Percentiles rank a stretch among this genome's conserved stretches.
Evolutionary conservation across 2,329 filamentous ascomycete genomes (phyloP).

Genomic region (Fusarium aywerte): DNA sequence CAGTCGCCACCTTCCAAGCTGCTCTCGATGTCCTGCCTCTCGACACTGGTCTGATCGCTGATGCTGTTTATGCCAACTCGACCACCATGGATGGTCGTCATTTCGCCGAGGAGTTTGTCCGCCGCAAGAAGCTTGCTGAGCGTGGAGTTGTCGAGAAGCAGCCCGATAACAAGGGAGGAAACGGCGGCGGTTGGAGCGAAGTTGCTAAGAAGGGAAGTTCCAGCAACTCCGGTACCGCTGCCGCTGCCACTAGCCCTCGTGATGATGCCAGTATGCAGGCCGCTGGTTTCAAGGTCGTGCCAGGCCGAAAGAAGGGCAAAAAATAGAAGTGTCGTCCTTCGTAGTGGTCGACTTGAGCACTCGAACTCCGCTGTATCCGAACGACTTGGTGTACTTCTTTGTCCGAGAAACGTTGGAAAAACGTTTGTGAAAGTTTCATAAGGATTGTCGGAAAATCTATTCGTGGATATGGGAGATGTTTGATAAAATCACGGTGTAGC

Average conservation of each 20-base stretch:
- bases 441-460: neutral
- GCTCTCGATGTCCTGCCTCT: conserved; percentile 79
- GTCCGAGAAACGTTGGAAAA: neutral
- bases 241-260: conserved; percentile 52
- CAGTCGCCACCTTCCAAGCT: conserved; percentile 84
- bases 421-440: neutral
- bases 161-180: conserved; percentile 60
- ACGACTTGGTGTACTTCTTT: neutral
- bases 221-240: conserved; percentile 43
- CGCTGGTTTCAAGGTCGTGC: conserved; percentile 88
- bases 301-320: conserved; percentile 91
- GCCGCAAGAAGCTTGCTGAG: conserved; percentile 91
- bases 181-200: conserved; percentile 87
- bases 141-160: conserved; percentile 87
- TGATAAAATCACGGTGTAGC: neutral
- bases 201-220: conserved; percentile 90
- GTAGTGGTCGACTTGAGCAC: neutral
- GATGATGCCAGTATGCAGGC: conserved; percentile 57
- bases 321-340: conserved; percentile 60
- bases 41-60: conserved; percentile 84
- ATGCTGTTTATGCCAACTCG: conserved; percentile 87
- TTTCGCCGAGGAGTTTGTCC: conserved; percentile 93
- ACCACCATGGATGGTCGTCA: conserved; percentile 91
- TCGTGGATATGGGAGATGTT: neutral
- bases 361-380: neutral